Percentiles rank a stretch among this genome's conserved stretches.
Evolutionary conservation across 1,284 basidiomycete species (phyloP).

Genomic region (Anthracocystis panici-leucophaei): DNA sequence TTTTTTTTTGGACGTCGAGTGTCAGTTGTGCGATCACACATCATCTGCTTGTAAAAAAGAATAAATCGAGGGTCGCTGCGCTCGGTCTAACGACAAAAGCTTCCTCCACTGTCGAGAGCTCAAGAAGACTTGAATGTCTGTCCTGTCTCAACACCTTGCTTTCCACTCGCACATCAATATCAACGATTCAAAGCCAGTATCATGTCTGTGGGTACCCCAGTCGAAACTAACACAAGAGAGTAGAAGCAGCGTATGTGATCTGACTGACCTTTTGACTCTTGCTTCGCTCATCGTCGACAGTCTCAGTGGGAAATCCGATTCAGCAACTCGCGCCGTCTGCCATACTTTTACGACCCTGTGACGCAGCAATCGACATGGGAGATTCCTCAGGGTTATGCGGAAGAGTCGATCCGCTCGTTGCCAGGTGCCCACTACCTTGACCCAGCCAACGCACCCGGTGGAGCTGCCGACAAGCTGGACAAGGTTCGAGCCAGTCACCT

Average conservation of each 20-base stretch:
- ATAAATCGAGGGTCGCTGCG: background rate
- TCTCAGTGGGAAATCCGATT: slow-evolving; percentile 71
- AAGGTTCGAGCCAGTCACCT: slow-evolving; percentile 94
- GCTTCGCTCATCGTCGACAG: slow-evolving; percentile 4
- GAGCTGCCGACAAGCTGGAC: slow-evolving; percentile 65
- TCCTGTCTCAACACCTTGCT: background rate
- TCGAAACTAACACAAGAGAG: background rate
- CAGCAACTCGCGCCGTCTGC: slow-evolving; percentile 81
- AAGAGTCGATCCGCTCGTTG: slow-evolving; percentile 58
- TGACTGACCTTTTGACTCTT: background rate
- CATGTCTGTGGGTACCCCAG: slow-evolving; percentile 12
- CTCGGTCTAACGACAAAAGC: slow-evolving; percentile 21
- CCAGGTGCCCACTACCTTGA: slow-evolving; percentile 64
- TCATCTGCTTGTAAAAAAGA: background rate
- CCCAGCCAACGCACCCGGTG: slow-evolving; percentile 46
- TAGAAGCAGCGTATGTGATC: too few species aligned
- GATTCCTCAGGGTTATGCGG: slow-evolving; percentile 77
- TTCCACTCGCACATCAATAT: background rate
- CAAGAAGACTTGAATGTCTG: slow-evolving; percentile 1
- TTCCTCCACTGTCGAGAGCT: slow-evolving; percentile 7
- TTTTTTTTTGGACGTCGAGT: background rate
- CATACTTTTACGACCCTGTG: slow-evolving; percentile 87
- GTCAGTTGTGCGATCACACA: background rate
- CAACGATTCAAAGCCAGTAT: background rate
- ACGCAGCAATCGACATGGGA: slow-evolving; percentile 87